Conservation (phyloP, 2,329 filamentous ascomycete genomes). For the Diaporthe ampelina region DNA sequence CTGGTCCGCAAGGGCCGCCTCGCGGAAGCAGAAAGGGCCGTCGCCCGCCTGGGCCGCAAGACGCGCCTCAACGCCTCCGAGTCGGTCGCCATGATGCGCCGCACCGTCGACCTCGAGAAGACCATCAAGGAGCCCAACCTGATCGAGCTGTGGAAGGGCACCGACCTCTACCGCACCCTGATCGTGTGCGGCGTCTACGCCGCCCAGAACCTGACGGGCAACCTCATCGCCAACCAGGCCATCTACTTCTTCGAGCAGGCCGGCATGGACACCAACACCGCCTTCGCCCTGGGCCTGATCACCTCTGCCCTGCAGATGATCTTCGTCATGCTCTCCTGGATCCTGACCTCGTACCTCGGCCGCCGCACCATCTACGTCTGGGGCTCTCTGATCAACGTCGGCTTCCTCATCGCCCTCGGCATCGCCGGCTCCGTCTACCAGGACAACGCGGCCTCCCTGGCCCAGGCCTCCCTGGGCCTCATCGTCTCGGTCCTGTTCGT, state of each 20-base stretch:
- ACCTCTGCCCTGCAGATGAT: conserved; percentile 73
- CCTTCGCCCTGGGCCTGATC: conserved; percentile 75
- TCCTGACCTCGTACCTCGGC: conserved; percentile 74
- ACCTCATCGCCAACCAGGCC: conserved; percentile 74
- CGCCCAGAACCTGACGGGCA: conserved; percentile 73
- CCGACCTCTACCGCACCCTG: conserved; percentile 66
- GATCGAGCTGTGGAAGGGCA: conserved; percentile 67
- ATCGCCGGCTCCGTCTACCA: conserved; percentile 66
- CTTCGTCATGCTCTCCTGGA: conserved; percentile 76
- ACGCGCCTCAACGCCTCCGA: conserved; percentile 55
- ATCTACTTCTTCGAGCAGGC: conserved; percentile 75
- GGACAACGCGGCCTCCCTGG: conserved; percentile 55
- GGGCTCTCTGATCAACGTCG: conserved; percentile 67
- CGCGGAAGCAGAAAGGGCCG: conserved; percentile 59
- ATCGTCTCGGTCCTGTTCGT: conserved; percentile 77
- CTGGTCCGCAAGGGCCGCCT: conserved; percentile 65
- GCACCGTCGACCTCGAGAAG: conserved; percentile 68
- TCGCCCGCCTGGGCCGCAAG: conserved; percentile 63
- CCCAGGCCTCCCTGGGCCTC: conserved; percentile 73
- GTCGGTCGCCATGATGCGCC: conserved; percentile 71
- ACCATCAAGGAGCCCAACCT: conserved; percentile 60
- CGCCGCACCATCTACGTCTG: conserved; percentile 75
- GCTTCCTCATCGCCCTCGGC: conserved; percentile 70
- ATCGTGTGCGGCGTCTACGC: conserved; percentile 71
- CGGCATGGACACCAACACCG: conserved; percentile 65